Percentiles rank a stretch among this genome's conserved stretches.
phyloP scores from a whole-genome alignment of 257 asterid species.

The Ophiorrhiza pumila region DNA sequence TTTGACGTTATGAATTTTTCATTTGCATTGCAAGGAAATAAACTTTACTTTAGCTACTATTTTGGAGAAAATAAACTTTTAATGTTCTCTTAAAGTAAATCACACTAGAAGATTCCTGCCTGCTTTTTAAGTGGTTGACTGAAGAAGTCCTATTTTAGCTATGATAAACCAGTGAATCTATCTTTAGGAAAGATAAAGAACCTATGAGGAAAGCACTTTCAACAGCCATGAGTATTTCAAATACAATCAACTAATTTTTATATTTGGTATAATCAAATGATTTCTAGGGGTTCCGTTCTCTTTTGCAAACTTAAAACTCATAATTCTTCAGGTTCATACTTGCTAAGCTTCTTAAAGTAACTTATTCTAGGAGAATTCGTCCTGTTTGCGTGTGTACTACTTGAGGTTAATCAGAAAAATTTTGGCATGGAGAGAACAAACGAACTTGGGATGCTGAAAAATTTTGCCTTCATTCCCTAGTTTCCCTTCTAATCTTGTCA shows the following conservation, averaged over 20 bases:
- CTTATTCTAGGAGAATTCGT: background rate
- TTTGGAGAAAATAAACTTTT: background rate
- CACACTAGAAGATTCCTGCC: background rate
- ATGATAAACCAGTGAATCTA: background rate
- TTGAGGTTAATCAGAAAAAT: too few relatives aligned
- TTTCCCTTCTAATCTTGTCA: background rate
- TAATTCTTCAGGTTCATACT: background rate
- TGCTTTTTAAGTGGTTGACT: background rate
- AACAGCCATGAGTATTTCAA: too few relatives aligned
- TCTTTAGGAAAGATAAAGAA: background rate
- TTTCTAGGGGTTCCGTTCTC: background rate
- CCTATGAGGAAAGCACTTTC: background rate
- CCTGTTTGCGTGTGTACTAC: background rate
- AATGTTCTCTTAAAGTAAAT: background rate
- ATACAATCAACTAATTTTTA: background rate
- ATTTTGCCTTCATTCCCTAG: background rate
- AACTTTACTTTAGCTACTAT: background rate
- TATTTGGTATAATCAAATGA: background rate
- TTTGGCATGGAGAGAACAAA: background rate
- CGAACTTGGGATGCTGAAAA: background rate
- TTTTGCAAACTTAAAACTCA: background rate
- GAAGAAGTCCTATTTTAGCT: background rate
- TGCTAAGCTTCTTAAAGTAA: background rate
- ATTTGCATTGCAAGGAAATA: background rate
- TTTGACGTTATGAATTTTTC: background rate